A percentile compares a stretch with the other conserved stretches of the same genome.
These are phyloP conservation scores for Auxenochlorella protothecoides DNA, from an alignment of 139 green algal species.

Conservation along the genomic window DNA sequence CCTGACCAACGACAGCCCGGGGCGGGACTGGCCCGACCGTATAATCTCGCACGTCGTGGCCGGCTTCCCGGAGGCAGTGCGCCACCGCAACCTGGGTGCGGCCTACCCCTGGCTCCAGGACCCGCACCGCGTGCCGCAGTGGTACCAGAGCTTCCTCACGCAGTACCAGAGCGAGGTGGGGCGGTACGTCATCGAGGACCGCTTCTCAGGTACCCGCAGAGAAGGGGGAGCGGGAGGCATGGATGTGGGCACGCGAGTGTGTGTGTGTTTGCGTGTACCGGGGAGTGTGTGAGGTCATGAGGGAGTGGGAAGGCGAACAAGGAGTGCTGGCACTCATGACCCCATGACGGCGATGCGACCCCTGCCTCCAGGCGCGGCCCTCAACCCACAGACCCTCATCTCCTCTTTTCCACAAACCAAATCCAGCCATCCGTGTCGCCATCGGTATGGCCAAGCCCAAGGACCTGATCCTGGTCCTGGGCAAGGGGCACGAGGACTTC, in stretches of 20 bases:
- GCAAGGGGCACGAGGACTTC: slow-evolving; percentile 73
- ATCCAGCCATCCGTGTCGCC: slow-evolving; percentile 84
- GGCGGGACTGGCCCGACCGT: slow-evolving; percentile 44
- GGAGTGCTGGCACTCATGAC: too few species aligned
- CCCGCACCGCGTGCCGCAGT: slow-evolving; percentile 12
- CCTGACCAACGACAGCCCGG: slow-evolving; percentile 85
- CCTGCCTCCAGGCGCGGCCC: too few species aligned
- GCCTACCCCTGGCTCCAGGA: slow-evolving; percentile 25
- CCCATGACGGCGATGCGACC: too few species aligned
- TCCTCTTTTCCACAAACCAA: slow-evolving; percentile 61
- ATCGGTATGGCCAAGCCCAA: slow-evolving; percentile 73
- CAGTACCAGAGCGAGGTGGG: slow-evolving; percentile 16
- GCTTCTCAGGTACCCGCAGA: slow-evolving; percentile 11
- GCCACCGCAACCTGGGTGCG: slow-evolving; percentile 9
- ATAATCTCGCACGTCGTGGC: slow-evolving; percentile 68
- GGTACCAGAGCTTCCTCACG: slow-evolving; percentile 13
- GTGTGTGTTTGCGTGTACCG: background rate
- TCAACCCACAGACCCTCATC: too few species aligned
- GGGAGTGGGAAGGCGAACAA: too few species aligned
- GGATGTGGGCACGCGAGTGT: background rate
- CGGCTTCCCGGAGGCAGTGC: slow-evolving; percentile 62
- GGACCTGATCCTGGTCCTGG: slow-evolving; percentile 85
- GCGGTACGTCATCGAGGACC: slow-evolving; percentile 40
- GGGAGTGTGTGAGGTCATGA: background rate
- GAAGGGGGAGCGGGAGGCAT: too few species aligned